Percentiles rank a stretch among this genome's conserved stretches.
phyloP scores from a whole-genome alignment of 1,284 basidiomycete genomes.

The Trichosporon sp. region DNA sequence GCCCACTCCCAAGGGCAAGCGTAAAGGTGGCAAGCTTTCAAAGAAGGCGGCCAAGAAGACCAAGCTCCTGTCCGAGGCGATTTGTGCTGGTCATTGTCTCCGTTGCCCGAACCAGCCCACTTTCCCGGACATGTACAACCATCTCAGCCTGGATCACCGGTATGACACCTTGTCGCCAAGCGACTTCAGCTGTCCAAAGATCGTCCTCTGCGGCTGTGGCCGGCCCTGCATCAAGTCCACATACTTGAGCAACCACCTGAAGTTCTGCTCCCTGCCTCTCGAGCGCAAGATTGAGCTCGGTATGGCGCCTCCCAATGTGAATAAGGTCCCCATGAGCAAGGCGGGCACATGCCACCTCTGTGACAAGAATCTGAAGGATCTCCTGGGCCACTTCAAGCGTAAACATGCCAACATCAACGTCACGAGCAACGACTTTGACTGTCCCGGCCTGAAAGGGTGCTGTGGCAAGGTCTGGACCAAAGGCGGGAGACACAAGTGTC shows the following conservation, averaged over 20 bases:
- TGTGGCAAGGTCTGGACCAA: not conserved
- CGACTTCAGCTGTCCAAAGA: not conserved
- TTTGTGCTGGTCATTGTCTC: not conserved
- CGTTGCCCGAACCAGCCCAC: not conserved
- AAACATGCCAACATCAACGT: not conserved
- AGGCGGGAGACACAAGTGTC: not conserved
- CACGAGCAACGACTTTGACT: not conserved
- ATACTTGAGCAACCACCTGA: not conserved
- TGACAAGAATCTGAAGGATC: not conserved
- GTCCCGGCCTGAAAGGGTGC: not conserved
- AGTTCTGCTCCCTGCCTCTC: not conserved
- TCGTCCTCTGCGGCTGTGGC: not conserved
- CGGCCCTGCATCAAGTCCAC: not conserved
- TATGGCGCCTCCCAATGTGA: not conserved
- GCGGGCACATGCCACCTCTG: not conserved
- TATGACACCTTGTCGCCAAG: not conserved
- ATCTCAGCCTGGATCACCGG: not conserved
- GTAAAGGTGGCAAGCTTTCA: too few species aligned
- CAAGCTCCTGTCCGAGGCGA: not conserved
- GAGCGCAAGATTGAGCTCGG: not conserved
- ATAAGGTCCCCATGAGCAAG: not conserved
- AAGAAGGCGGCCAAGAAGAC: not conserved
- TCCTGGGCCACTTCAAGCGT: not conserved
- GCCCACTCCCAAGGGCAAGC: too few species aligned
- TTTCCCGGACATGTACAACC: not conserved